Conservation (phyloP, 441 rosid genomes). For the Mallotus repandus region DNA sequence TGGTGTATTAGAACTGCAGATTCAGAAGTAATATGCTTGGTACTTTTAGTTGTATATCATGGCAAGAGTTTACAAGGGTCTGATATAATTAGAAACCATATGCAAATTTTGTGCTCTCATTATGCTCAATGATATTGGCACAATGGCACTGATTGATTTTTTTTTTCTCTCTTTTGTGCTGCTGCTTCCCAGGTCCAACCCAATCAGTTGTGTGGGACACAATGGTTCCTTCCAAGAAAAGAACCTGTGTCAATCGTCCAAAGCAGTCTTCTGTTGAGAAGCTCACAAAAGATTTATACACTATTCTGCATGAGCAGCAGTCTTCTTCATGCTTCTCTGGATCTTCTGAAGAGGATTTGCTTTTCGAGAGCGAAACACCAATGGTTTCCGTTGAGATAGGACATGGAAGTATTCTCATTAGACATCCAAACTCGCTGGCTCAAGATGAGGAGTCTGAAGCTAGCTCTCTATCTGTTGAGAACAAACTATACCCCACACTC, state of each 20-base stretch:
- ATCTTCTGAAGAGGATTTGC: constrained; percentile 89
- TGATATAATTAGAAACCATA: neutral
- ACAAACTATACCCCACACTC: constrained; percentile 54
- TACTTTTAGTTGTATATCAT: neutral
- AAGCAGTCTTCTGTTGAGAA: constrained; percentile 89
- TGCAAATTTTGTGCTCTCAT: constrained; percentile 3
- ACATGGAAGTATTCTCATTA: constrained; percentile 93
- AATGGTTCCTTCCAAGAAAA: constrained; percentile 80
- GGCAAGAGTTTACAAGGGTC: neutral
- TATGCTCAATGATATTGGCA: constrained; percentile 9
- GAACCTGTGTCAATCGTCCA: constrained; percentile 81
- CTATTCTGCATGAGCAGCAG: constrained; percentile 88
- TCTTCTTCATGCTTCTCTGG: constrained; percentile 75
- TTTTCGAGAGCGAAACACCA: constrained; percentile 82
- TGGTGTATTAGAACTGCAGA: neutral
- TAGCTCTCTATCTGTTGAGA: constrained; percentile 88
- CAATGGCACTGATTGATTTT: neutral
- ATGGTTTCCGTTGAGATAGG: constrained; percentile 98
- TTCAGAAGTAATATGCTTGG: neutral
- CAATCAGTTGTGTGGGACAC: constrained; percentile 91
- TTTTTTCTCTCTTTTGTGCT: neutral
- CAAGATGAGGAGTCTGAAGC: constrained; percentile 98
- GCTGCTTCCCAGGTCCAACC: constrained; percentile 59
- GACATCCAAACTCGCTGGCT: constrained; percentile 74
- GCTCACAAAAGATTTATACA: constrained; percentile 81